Evolutionary conservation across 352 stramenopile genomes (phyloP), one percentile per base, ranked within the genome.

Genomic region (Thalassiosira exigua): DNA sequence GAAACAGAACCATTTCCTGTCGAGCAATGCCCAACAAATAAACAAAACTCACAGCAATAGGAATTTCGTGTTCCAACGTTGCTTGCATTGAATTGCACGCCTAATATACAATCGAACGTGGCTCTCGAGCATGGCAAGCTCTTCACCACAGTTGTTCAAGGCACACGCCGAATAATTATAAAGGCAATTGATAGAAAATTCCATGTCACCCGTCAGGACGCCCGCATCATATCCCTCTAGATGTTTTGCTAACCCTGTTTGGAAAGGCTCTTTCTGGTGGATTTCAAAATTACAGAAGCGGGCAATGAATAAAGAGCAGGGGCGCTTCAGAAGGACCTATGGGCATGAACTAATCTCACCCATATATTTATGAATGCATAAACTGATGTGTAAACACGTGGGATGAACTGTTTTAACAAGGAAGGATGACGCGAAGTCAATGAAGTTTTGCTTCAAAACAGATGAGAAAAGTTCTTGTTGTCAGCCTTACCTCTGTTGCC

Each of bases 371-470:
- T 57, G 51, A 62, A 57, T 9, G 24, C 56, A 22, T 70, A 81
- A 5, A 75, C 62, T 29, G n/a, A 42, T 61, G 54, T 14, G 52
- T 81, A 70, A 29, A 81, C 48, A 17, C 71, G 71, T 27, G 71
- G 61, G 17, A 69, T 57, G 11, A 66, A 14, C 36, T 44, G 14
- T n/a, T n/a, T n/a, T n/a, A n/a, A n/a, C n/a, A n/a, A n/a, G n/a
- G n/a, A n/a, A n/a, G n/a, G n/a, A n/a, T n/a, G n/a, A n/a, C n/a
- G n/a, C n/a, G n/a, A n/a, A n/a, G n/a, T n/a, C n/a, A n/a, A n/a
- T n/a, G n/a, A n/a, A n/a, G n/a, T n/a, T n/a, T n/a, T n/a, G n/a
- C n/a, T n/a, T n/a, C n/a, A n/a, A n/a, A n/a, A n/a, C n/a, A n/a
- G n/a, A n/a, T n/a, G n/a, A n/a, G n/a, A n/a, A n/a, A n/a, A n/a